Evolutionary conservation across 2,329 filamentous ascomycete genomes (phyloP), one percentile per base, ranked within the genome.

Genomic region (Aspergillus aculeatinus): DNA sequence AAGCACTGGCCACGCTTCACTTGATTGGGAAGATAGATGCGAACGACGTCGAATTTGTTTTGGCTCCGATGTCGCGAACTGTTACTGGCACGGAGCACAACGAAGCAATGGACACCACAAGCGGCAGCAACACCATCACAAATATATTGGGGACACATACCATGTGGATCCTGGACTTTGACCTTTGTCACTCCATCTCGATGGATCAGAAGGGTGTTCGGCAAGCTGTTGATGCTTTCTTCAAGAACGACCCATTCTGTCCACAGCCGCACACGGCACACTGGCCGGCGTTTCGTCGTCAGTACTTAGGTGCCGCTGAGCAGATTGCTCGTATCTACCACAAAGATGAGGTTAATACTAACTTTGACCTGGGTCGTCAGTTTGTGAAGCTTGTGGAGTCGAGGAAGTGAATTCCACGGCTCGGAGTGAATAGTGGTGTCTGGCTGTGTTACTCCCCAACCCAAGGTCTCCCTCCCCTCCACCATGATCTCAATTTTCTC

Each of bases 41-140:
- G 0, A 81, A 80, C 39, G 83, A 85, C 50, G 75, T 87, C 2
- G 82, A 87, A 52, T 86, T 85, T 63, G 83, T 86, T 0, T 76
- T 86, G 2, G 74, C 68, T 0, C 59, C 67, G 7, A 10, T 10
- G 2, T 62, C 60, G 2, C 52, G 60, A 5, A 51, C 9, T 4
- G 48, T 11, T 35, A 56, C 10, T 4, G 2, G 25, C 25, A 27
- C 25, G 1, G 25, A 27, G 25, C 25, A 27, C 25, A 7, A 27
- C 25, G 25, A 2, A 27, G 25, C 1, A 5, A 27, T 7, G 25
- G 25, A 27, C 25, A 7, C 25, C 25, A 27, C 5, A 7, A 27
- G 25, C 25, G 3, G 25, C 25, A 27, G 11, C 7, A 21, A 35
- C 1, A 9, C 60, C 3, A 49, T 63, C 2, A 60, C 58, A 0